These are phyloP conservation scores for Chalciporus pseudorubinellus DNA, from an alignment of 768 basidiomycete species.

Conservation along the genomic window DNA sequence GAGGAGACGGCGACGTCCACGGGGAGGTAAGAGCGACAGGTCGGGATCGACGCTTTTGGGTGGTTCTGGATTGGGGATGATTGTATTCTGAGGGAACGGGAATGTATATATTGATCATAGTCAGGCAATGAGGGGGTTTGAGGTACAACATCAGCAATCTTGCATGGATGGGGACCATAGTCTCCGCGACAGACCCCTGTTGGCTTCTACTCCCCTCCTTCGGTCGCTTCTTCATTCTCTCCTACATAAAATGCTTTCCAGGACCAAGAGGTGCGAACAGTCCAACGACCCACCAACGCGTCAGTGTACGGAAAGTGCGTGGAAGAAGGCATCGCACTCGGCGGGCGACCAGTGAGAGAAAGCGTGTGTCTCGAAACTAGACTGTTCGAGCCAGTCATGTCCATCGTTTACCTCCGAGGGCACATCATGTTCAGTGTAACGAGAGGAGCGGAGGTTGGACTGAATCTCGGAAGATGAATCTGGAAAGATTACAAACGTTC, in stretches of 20 bases:
- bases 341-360: slow-evolving; percentile 51
- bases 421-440: slow-evolving; percentile 11
- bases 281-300: slow-evolving; percentile 32
- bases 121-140: too few species aligned
- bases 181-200: slow-evolving; percentile 5
- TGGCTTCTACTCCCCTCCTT: slow-evolving; percentile 6
- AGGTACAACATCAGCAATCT: too few species aligned
- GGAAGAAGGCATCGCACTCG: slow-evolving; percentile 76
- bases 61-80: not conserved
- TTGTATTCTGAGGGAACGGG: not conserved
- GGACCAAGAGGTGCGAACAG: slow-evolving; percentile 27
- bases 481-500: too few species aligned
- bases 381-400: not conserved
- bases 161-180: too few species aligned
- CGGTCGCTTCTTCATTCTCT: slow-evolving; percentile 27
- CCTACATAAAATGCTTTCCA: slow-evolving; percentile 39
- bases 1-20: slow-evolving; percentile 52
- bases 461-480: too few species aligned
- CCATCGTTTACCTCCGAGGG: not conserved
- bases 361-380: not conserved
- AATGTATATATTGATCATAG: not conserved
- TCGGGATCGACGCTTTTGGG: slow-evolving; percentile 10
- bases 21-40: slow-evolving; percentile 40
- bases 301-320: slow-evolving; percentile 54
- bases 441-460: too few species aligned